Conservation (phyloP, 2,329 filamentous ascomycete genomes). For the Calonectria fujianensis region DNA sequence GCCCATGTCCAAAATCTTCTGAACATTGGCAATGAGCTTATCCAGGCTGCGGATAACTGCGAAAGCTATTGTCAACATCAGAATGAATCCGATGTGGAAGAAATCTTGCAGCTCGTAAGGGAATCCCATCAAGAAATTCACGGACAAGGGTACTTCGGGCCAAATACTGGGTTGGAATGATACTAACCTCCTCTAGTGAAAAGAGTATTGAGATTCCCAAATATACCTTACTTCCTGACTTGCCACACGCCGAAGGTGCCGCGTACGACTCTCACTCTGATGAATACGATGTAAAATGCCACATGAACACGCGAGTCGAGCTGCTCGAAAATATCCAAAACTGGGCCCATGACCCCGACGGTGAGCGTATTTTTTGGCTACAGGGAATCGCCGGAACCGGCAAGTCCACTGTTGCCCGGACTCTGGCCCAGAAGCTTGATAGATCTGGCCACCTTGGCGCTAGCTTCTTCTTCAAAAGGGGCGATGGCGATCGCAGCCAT, state of each 20-base stretch:
- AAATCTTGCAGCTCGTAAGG: background rate
- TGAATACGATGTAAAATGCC: conserved; percentile 57
- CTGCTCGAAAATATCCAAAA: conserved; percentile 55
- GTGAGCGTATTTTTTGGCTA: conserved; percentile 60
- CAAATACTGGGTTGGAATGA: background rate
- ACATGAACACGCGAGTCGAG: conserved; percentile 56
- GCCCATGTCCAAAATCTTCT: background rate
- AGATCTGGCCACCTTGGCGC: conserved; percentile 53
- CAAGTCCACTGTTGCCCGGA: conserved; percentile 63
- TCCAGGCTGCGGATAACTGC: background rate
- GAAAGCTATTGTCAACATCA: background rate
- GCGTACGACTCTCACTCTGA: conserved; percentile 59
- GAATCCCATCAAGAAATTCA: background rate
- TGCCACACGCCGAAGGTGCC: conserved; percentile 46
- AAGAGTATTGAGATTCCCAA: background rate
- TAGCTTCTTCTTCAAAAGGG: conserved; percentile 68
- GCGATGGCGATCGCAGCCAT: conserved; percentile 61
- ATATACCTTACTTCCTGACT: conserved; percentile 40
- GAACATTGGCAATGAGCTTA: background rate
- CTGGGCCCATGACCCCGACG: conserved; percentile 53
- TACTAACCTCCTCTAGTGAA: background rate
- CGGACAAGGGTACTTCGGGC: background rate
- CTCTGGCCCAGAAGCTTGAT: conserved; percentile 48
- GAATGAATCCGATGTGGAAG: background rate
- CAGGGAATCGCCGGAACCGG: conserved; percentile 63